Evolutionary conservation across 2,329 filamentous ascomycete genomes (phyloP), one percentile per base, ranked within the genome.

Genomic region (Monosporascus sp.): DNA sequence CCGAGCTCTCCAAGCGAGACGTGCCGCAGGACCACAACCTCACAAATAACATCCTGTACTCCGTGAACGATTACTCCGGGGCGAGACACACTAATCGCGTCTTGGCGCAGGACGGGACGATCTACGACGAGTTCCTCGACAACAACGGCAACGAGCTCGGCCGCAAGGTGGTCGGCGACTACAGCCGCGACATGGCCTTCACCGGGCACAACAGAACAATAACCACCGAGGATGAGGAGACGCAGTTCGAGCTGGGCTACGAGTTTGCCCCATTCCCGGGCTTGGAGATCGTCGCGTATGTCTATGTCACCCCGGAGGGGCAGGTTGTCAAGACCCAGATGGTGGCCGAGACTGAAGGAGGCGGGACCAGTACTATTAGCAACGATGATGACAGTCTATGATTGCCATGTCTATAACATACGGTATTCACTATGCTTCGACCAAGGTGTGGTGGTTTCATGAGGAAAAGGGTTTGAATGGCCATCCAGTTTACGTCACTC

Each of bases 1-100:
- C 56, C 45, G 56, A 57, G 54, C 59, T 51, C 37, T 51, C 51
- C 49, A 62, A 61, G 54, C 57, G 58, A 25, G 56, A 54, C 44
- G 43, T 46, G 43, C 22, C 67, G 35, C 59, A 66, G 35, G 67
- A 68, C 51, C 79, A 76, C 66, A 75, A 80, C 47, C 67, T 83
- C 43, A 69, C 71, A 52, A 72, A 83, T 68, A 81, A 81, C 63
- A 79, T 85, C 55, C 75, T 85, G 37, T 84, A 81, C 68, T 80
- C 77, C 27, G 66, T 82, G 64, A 83, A 84, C 68, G 76, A 85
- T 70, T 85, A 82, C 64, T 71, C 70, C 15, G 80, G 80, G 18
- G 73, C 77, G 54, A 73, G 70, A 38, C 78, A 80, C 66, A 82
- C 78, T 37, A 83, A 84, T 64, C 77, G 79, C 41, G 67, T 82